Base-by-base conservation (phyloP, 2,329 filamentous ascomycete species). In the Knufia petricola region DNA sequence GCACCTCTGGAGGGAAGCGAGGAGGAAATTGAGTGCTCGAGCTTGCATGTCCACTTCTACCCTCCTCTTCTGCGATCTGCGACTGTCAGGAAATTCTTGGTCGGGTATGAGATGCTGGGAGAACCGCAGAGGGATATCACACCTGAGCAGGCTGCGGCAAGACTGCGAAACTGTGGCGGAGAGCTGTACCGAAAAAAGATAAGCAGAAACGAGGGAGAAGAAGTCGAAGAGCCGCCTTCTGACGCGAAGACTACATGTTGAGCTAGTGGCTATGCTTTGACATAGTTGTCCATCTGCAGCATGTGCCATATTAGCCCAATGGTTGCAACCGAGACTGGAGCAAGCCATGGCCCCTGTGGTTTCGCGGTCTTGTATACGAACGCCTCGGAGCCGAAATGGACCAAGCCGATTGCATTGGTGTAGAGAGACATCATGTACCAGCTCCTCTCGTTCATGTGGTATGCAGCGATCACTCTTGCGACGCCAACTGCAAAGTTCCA, bases 111-210 rank as follows among this genome's bases (percentile, higher is more conserved):
- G 69, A 76, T 98, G 69, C 80, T 98, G 79, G 92, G 86, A 1
- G 92, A 98, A 69, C 90, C 92, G n/a, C 92, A 98, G 68, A 79
- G 92, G 51, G 92, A 98, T 64, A 96, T 98, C 60, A 98, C 92
- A 0, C 90, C 92, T 0, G 92, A 98, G 68, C 92, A 96, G 69
- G 92, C 92, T 1, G 85, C 92, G 12, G 81, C 79, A 21, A 80
- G 81, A 43, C 70, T 98, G 51, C 78, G 85, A 55, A 74, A 75
- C 50, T 89, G 87, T 55, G 85, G 81, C 2, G 88, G 88, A 13
- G 79, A 87, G 63, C 69, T 98, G 54, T 96, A 98, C 63, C 79
- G 92, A 55, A 87, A 83, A 63, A 76, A 70, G 56, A 58, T 81
- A 41, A 28, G 52, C 20, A 45, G 36, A 4, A 21, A 44, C 23